Evolutionary conservation across 2,329 filamentous ascomycete species (phyloP), one percentile per base, ranked within the genome.

Genomic region (Diaporthe capsici): DNA sequence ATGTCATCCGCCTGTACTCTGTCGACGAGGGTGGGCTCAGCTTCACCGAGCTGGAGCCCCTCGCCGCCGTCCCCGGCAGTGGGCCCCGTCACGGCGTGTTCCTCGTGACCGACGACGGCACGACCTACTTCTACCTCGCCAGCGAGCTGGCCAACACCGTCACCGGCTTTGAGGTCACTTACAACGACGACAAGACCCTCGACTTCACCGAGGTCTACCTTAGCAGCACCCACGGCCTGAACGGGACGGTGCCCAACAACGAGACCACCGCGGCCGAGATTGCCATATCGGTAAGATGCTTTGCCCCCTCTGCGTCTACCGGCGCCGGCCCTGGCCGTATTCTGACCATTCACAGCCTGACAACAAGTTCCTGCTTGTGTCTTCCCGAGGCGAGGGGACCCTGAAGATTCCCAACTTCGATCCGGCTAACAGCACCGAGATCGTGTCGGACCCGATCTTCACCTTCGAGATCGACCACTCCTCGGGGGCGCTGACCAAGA

Each of bases 61-160:
- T 90, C 49, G 78, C 83, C 49, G 82, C 87, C 71, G 77, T 85
- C 47, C 78, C 87, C 2, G 92, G 92, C 22, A 89, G 87, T 51
- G 93, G 93, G 0, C 93, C 93, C 0, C 87, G 93, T 44, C 93
- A 95, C 80, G 88, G 87, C 13, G 85, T 86, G n/a, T 95, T 94
- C 84, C 83, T 84, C 65, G 82, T 87, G 80, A 82, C 81, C 9
- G 75, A 79, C 61, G 80, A 80, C 70, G 79, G 82, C 71, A 86
- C 84, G 78, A 90, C 87, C 1, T 91, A 86, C 81, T 87, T 92
- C 81, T 93, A 92, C 81, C 81, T 93, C 4, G 86, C 90, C n/a
- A 87, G 87, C 71, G 93, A 95, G 83, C 84, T 94, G 68, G 81
- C 84, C 68, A 92, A 90, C 81, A 87, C 84, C 10, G 86, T 94